phyloP scores from a whole-genome alignment of 2,329 filamentous ascomycete species.

The Dendryphion nanum region DNA sequence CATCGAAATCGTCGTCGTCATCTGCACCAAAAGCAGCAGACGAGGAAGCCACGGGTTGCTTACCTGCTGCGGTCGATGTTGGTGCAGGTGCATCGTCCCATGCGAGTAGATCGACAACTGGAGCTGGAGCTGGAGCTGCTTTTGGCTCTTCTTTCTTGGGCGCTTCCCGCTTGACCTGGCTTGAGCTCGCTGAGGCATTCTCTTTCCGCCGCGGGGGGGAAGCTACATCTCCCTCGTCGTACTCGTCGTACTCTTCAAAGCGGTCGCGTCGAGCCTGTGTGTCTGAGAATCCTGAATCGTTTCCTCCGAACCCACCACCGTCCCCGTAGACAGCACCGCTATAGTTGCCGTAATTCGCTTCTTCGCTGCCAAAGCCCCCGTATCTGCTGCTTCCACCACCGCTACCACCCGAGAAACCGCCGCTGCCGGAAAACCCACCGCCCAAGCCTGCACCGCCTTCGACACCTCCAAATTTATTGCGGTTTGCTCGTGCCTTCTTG shows the following conservation, averaged over 20 bases:
- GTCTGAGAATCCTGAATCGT: slow-evolving; percentile 65
- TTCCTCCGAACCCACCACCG: slow-evolving; percentile 86
- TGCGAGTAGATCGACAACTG: slow-evolving; percentile 89
- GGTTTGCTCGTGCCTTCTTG: slow-evolving; percentile 87
- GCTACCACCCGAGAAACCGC: slow-evolving; percentile 74
- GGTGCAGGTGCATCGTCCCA: slow-evolving; percentile 75
- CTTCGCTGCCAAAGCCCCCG: slow-evolving; percentile 88
- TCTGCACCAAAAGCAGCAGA: slow-evolving; percentile 56
- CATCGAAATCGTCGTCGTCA: slow-evolving; percentile 95
- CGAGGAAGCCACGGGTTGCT: slow-evolving; percentile 41
- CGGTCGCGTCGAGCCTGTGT: slow-evolving; percentile 64
- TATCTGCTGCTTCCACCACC: slow-evolving; percentile 63
- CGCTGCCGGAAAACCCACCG: slow-evolving; percentile 52
- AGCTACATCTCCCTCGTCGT: slow-evolving; percentile 69
- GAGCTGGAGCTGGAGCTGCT: slow-evolving; percentile 70
- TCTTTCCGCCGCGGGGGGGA: slow-evolving; percentile 55
- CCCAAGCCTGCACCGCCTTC: slow-evolving; percentile 72
- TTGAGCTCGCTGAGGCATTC: slow-evolving; percentile 33
- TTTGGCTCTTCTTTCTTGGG: slow-evolving; percentile 72
- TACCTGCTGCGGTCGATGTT: slow-evolving; percentile 45
- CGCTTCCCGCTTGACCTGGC: slow-evolving; percentile 42
- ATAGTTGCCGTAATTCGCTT: slow-evolving; percentile 62
- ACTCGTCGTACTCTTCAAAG: slow-evolving; percentile 98
- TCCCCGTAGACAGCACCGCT: slow-evolving; percentile 86
- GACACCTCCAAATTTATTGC: slow-evolving; percentile 93